Evolutionary conservation across 495 filamentous ascomycete species (phyloP), one percentile per base, ranked within the genome.

Genomic region (Tuber microsphaerosporum): DNA sequence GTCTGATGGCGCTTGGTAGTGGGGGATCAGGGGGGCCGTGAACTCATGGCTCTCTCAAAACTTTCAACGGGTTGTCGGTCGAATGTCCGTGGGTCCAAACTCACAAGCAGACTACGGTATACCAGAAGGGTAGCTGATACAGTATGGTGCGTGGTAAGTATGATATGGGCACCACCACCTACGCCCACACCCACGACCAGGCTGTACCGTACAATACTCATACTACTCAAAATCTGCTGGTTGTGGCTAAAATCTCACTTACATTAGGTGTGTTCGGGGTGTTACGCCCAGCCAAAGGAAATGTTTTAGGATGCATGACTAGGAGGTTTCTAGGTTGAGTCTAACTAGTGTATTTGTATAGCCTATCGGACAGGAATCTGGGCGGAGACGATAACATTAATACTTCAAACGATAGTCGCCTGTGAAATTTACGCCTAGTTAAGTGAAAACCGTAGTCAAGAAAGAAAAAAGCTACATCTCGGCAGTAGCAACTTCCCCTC

Each of bases 401-500:
- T 65, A 8, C 12, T 7, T 65, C 26, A 65, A 65, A 17, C 26
- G 56, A 65, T 34, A 65, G 12, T 4, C 56, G 14, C 51, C 51
- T 61, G 17, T 65, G 56, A 16, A 65, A 65, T 65, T 65, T 65
- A 19, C 56, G 26, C 26, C 56, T 17, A 34, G 56, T 19, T 9
- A 34, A 31, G 12, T 17, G 56, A 17, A 34, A 34, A 34, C 10
- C 19, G 12, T 17, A 34, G 56, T 31, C 22, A 26, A 22, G 17
- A 0, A n/a, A 22, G 8, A 34, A 65, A 65, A 34, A 17, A 34
- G 17, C 74, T 75, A 81, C 75, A 81, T 78, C 65, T 78, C 79
- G 73, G 75, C 73, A 17, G 79, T 81, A 16, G 79, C 79, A 16
- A 81, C 75, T 71, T 81, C 79, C 65, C 75, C 80, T 37, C 73